Evolutionary conservation across 768 basidiomycete genomes (phyloP).

Genomic region (Neoboletus subvelutipes): DNA sequence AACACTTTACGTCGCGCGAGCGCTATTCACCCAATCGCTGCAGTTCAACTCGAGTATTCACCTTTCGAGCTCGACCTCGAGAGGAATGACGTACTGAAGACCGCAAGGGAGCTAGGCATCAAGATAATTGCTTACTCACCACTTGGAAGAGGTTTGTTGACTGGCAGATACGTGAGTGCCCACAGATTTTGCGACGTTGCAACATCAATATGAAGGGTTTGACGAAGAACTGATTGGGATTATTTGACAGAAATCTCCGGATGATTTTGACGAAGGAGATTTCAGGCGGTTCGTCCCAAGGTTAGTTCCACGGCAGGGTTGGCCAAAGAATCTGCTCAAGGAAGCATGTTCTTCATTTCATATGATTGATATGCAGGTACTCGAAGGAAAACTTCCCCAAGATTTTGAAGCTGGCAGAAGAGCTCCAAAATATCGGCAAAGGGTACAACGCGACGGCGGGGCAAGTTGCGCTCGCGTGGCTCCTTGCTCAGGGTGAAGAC

Average conservation of each 20-base stretch:
- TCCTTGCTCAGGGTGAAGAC: no score
- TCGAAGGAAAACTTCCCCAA: no score
- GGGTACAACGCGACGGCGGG: no score
- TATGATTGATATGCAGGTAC: no score
- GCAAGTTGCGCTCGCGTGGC: no score
- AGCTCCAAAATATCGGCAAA: no score
- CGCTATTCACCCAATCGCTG: conserved; percentile 49
- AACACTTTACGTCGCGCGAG: conserved; percentile 49
- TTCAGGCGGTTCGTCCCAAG: conserved; percentile 25
- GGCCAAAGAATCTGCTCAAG: no score
- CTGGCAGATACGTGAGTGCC: conserved; percentile 40
- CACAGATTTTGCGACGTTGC: no score
- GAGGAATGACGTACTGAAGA: conserved; percentile 41
- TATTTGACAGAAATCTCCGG: conserved; percentile 28
- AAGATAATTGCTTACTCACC: conserved; percentile 52
- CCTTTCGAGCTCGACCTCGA: conserved; percentile 51
- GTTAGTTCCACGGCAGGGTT: conserved; percentile 3
- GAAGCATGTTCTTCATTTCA: no score
- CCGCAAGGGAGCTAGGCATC: conserved; percentile 49
- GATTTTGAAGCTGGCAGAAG: no score
- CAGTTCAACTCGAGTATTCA: conserved; percentile 52
- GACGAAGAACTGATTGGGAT: background rate
- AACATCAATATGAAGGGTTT: no score
- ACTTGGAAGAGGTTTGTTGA: conserved; percentile 50
- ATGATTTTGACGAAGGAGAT: conserved; percentile 33